A percentile compares a stretch with the other conserved stretches of the same genome.
These are phyloP conservation scores for Cercospora sesami DNA, from an alignment of 2,329 filamentous ascomycete species.

Conservation along the genomic window DNA sequence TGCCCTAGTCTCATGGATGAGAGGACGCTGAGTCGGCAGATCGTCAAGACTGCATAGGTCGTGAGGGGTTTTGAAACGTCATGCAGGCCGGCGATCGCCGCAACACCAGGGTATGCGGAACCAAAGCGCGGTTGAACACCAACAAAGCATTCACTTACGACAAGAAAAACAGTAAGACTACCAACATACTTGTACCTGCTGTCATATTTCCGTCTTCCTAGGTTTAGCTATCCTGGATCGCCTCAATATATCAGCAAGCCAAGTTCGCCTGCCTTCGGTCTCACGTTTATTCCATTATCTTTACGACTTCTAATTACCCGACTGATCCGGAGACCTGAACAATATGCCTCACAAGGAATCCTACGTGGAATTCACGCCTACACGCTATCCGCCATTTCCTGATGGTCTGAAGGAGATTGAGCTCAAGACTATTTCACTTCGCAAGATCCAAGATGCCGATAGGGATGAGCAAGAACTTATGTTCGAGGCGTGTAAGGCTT, in stretches of 20 bases:
- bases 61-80: slow-evolving; percentile 6
- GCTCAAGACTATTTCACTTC: slow-evolving; percentile 43
- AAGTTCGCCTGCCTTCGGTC: neutral
- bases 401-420: slow-evolving; percentile 30
- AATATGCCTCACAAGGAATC: slow-evolving; percentile 38
- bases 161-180: neutral
- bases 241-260: neutral
- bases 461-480: slow-evolving; percentile 41
- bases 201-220: neutral
- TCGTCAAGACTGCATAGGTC: neutral
- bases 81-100: neutral
- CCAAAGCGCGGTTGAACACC: neutral
- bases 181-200: neutral
- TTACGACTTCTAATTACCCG: neutral
- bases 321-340: neutral
- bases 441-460: slow-evolving; percentile 42
- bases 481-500: slow-evolving; percentile 46
- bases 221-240: neutral
- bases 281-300: neutral
- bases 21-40: neutral
- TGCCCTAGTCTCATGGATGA: neutral
- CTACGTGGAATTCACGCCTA: slow-evolving; percentile 36
- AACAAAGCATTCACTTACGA: neutral
- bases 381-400: slow-evolving; percentile 46
- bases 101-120: neutral